These are phyloP conservation scores for Penicillium sp. DNA, from an alignment of 2,329 filamentous ascomycete genomes.

Conservation along the genomic window DNA sequence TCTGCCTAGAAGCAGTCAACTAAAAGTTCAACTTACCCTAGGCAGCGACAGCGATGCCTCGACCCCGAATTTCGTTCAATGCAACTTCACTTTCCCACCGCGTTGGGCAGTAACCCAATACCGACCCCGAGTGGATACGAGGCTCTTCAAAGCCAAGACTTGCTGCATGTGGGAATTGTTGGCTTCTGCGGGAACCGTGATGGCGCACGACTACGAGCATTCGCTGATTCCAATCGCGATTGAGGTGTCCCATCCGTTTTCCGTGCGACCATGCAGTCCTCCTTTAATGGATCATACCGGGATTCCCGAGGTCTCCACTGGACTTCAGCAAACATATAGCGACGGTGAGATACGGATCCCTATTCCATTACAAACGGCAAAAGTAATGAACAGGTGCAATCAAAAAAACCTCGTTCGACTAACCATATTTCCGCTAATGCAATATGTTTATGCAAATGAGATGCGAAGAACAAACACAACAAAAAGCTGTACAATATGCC, in stretches of 20 bases:
- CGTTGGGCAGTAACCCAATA: not conserved
- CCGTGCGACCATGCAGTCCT: not conserved
- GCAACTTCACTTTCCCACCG: not conserved
- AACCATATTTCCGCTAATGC: slow-evolving; percentile 19
- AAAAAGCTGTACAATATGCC: slow-evolving; percentile 4
- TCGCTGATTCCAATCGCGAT: not conserved
- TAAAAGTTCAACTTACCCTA: not conserved
- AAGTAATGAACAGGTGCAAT: slow-evolving; percentile 1
- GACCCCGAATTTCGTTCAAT: not conserved
- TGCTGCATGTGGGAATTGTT: not conserved
- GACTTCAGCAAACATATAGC: not conserved
- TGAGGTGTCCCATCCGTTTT: not conserved
- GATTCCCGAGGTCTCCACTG: not conserved
- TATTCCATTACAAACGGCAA: not conserved
- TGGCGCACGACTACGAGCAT: not conserved
- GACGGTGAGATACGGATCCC: not conserved
- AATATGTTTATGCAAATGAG: slow-evolving; percentile 12
- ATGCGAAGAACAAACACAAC: slow-evolving; percentile 9
- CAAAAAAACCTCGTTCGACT: slow-evolving; percentile 16
- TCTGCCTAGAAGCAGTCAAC: not conserved
- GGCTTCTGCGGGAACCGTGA: not conserved
- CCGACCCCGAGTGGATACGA: not conserved
- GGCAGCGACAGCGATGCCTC: not conserved
- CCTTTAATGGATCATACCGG: not conserved
- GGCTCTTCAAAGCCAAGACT: not conserved